A percentile compares a stretch with the other conserved stretches of the same genome.
Conservation (phyloP, 78 protist genomes). For the Trichosphaerium sp. region DNA sequence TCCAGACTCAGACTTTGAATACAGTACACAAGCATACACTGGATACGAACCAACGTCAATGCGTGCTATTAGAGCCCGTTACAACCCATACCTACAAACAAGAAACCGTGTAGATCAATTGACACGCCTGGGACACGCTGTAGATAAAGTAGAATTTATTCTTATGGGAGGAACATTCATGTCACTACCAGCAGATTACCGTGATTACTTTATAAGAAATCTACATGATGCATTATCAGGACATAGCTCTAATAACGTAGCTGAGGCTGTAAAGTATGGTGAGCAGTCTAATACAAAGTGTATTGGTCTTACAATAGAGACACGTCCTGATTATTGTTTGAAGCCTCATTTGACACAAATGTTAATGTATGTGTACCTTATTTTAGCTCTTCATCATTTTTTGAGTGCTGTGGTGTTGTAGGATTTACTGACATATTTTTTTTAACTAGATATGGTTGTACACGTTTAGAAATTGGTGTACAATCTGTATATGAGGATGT, state of each 20-base stretch:
- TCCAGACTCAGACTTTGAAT: conserved; percentile 93
- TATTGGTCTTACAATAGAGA: conserved; percentile 91
- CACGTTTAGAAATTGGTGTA: conserved; percentile 89
- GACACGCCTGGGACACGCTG: conserved; percentile 77
- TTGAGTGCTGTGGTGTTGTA: no score
- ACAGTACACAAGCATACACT: conserved; percentile 84
- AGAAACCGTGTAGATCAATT: conserved; percentile 78
- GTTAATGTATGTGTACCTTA: no score
- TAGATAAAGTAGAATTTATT: conserved; percentile 88
- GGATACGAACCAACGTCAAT: conserved; percentile 95
- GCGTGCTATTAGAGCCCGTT: conserved; percentile 94
- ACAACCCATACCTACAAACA: conserved; percentile 84
- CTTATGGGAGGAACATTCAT: conserved; percentile 98
- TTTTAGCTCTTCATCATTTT: no score
- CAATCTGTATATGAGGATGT: conserved; percentile 86
- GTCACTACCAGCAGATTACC: conserved; percentile 71
- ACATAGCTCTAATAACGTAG: conserved; percentile 64
- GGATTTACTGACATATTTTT: no score
- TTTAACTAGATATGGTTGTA: conserved; percentile 83
- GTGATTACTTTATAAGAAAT: conserved; percentile 78
- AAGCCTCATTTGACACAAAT: conserved; percentile 58
- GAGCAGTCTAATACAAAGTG: conserved; percentile 64
- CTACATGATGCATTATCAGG: conserved; percentile 94
- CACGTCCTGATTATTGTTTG: conserved; percentile 94
- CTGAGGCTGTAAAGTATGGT: conserved; percentile 53